A percentile compares a stretch with the other conserved stretches of the same genome.
These are phyloP conservation scores for Parasarocladium wereldwijsianum DNA, from an alignment of 2,329 filamentous ascomycete genomes.

Conservation along the genomic window DNA sequence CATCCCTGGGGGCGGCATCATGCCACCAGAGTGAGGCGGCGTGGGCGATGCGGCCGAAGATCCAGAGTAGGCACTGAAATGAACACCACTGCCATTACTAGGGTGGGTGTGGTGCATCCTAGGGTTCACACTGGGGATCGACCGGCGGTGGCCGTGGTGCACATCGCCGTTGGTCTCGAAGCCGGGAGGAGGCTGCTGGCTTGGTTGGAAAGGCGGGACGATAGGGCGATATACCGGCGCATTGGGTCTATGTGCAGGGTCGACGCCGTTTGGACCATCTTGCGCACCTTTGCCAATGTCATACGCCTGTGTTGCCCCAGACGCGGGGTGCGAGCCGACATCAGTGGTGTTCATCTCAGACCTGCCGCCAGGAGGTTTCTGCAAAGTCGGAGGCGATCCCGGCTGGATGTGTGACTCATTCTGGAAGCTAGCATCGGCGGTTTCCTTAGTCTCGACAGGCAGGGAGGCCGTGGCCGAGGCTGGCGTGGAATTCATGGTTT, in stretches of 20 bases:
- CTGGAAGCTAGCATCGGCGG: not conserved
- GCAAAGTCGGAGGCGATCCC: too few species aligned
- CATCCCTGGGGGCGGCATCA: slow-evolving; percentile 34
- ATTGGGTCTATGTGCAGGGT: too few species aligned
- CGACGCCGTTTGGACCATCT: too few species aligned
- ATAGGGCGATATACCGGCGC: too few species aligned
- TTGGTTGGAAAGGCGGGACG: slow-evolving; percentile 7
- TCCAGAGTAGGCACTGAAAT: slow-evolving; percentile 38
- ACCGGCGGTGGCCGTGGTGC: slow-evolving; percentile 16
- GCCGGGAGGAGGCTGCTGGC: slow-evolving; percentile 5
- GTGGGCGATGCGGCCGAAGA: slow-evolving; percentile 45
- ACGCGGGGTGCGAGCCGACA: too few species aligned
- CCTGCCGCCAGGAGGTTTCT: too few species aligned
- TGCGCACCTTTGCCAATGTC: too few species aligned
- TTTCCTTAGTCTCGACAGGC: not conserved
- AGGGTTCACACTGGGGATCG: slow-evolving; percentile 18
- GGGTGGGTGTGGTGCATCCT: slow-evolving; percentile 35
- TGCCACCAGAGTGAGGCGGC: slow-evolving; percentile 30
- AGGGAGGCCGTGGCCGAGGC: too few species aligned
- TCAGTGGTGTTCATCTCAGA: too few species aligned
- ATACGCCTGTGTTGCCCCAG: too few species aligned
- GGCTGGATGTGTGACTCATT: too few species aligned
- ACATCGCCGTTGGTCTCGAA: slow-evolving; percentile 18
- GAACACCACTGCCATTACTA: slow-evolving; percentile 35
- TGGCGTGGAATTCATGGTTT: too few species aligned